A percentile compares a stretch with the other conserved stretches of the same genome.
Evolutionary conservation across 768 basidiomycete genomes (phyloP).

Genomic region (Suillus sp.): DNA sequence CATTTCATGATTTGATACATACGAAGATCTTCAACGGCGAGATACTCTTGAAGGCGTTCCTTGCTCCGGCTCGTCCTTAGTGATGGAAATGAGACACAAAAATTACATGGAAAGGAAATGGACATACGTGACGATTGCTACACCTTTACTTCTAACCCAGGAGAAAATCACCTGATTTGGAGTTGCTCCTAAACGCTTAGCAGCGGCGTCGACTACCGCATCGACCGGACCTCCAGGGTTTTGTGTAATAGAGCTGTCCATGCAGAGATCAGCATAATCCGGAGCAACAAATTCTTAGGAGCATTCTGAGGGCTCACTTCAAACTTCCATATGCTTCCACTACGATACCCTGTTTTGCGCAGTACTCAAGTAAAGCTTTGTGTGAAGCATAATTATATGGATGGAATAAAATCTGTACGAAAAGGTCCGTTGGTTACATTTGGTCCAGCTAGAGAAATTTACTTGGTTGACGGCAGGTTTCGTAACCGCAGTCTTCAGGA

Average conservation of each 20-base stretch:
- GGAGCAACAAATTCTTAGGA: slow-evolving; percentile 20
- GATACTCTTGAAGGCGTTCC: slow-evolving; percentile 65
- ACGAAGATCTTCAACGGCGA: slow-evolving; percentile 63
- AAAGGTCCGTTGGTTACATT: slow-evolving; percentile 1
- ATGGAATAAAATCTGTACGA: slow-evolving; percentile 61
- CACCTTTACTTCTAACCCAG: slow-evolving; percentile 71
- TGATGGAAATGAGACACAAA: slow-evolving; percentile 7
- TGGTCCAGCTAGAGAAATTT: slow-evolving; percentile 8
- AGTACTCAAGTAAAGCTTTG: slow-evolving; percentile 55
- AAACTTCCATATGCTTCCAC: slow-evolving; percentile 68
- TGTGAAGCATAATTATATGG: slow-evolving; percentile 72
- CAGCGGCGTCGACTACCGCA: slow-evolving; percentile 50
- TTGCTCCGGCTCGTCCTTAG: slow-evolving; percentile 61
- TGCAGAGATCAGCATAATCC: neutral
- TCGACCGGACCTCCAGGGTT: slow-evolving; percentile 69
- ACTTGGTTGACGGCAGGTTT: slow-evolving; percentile 77
- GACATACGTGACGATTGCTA: slow-evolving; percentile 63
- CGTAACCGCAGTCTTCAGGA: slow-evolving; percentile 52
- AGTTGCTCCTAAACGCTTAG: slow-evolving; percentile 52
- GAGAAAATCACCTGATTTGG: slow-evolving; percentile 67
- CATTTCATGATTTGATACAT: slow-evolving; percentile 16
- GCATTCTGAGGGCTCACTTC: slow-evolving; percentile 45
- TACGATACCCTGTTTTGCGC: slow-evolving; percentile 60
- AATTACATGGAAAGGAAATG: neutral
- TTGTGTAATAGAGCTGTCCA: slow-evolving; percentile 54